Evolutionary conservation across 1,284 basidiomycete species (phyloP).

Genomic region (Ceratobasidium sp.): DNA sequence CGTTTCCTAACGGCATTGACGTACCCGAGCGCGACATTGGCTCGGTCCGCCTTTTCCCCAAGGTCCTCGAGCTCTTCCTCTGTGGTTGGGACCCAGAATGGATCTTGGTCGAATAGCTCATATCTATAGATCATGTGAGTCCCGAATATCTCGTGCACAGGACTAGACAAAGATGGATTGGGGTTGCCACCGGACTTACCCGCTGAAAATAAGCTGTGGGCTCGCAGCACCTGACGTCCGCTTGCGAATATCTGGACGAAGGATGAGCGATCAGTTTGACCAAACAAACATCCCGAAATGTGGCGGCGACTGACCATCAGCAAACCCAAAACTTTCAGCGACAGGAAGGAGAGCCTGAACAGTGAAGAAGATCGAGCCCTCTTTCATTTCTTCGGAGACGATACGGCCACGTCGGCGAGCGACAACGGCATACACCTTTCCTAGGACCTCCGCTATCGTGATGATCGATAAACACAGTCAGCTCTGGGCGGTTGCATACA

Average conservation of each 20-base stretch:
- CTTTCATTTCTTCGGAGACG: slow-evolving; percentile 97
- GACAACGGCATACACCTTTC: slow-evolving; percentile 96
- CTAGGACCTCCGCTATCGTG: slow-evolving; percentile 85
- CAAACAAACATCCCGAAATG: slow-evolving; percentile 5
- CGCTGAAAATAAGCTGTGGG: slow-evolving; percentile 95
- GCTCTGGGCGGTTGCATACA: neutral
- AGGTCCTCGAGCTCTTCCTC: slow-evolving; percentile 97
- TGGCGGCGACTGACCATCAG: slow-evolving; percentile 69
- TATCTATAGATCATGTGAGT: slow-evolving; percentile 57
- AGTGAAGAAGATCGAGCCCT: slow-evolving; percentile 94
- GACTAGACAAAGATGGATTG: neutral
- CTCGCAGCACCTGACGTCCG: slow-evolving; percentile 95
- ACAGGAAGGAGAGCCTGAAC: slow-evolving; percentile 91
- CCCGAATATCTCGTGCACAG: neutral
- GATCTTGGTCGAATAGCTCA: slow-evolving; percentile 89
- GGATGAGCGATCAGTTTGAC: slow-evolving; percentile 1
- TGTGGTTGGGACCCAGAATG: slow-evolving; percentile 98
- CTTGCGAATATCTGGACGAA: slow-evolving; percentile 84
- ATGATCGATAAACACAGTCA: slow-evolving; percentile 32
- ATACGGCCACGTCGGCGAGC: slow-evolving; percentile 89
- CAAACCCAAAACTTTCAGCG: slow-evolving; percentile 96
- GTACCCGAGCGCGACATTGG: slow-evolving; percentile 92
- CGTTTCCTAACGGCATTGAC: slow-evolving; percentile 90
- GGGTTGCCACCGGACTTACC: slow-evolving; percentile 58
- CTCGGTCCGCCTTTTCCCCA: slow-evolving; percentile 92